phyloP scores from a whole-genome alignment of 176 grass and related monocot species.

The Aegilops speltoides region DNA sequence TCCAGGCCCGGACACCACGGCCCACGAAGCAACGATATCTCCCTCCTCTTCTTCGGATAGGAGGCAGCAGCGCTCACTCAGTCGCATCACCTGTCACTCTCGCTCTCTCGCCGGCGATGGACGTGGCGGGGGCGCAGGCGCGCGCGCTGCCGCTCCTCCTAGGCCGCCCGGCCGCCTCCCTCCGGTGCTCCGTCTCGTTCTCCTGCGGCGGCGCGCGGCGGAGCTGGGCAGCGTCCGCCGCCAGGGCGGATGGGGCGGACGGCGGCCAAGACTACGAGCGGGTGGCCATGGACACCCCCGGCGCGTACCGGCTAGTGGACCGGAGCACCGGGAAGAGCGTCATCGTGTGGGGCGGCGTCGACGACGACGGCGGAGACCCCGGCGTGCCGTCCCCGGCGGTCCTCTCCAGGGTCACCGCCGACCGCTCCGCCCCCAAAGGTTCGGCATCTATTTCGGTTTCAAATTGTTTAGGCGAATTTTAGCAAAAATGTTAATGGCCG shows the following conservation, averaged over 20 bases:
- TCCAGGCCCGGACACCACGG: too few species aligned
- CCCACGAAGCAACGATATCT: neutral
- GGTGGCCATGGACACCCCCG: slow-evolving; percentile 58
- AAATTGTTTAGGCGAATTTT: neutral
- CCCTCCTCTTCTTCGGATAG: slow-evolving; percentile 16
- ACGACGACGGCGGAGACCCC: slow-evolving; percentile 39
- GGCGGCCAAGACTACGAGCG: slow-evolving; percentile 43
- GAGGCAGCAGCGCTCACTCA: neutral
- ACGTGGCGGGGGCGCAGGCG: slow-evolving; percentile 35
- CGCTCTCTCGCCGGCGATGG: slow-evolving; percentile 6
- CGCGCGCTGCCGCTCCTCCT: slow-evolving; percentile 25
- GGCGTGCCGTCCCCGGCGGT: slow-evolving; percentile 49
- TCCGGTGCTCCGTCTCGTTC: slow-evolving; percentile 23
- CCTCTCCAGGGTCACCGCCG: slow-evolving; percentile 43
- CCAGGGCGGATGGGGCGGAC: slow-evolving; percentile 32
- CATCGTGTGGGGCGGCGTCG: slow-evolving; percentile 81
- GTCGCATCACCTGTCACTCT: neutral
- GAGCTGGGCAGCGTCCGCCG: slow-evolving; percentile 26
- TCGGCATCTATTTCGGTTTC: neutral
- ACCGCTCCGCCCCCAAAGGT: slow-evolving; percentile 22
- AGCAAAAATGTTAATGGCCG: neutral
- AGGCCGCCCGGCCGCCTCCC: neutral
- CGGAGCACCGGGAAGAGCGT: slow-evolving; percentile 54
- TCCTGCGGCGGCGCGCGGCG: slow-evolving; percentile 8
- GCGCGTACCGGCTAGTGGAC: slow-evolving; percentile 79